Evolutionary conservation across 768 basidiomycete genomes (phyloP), one percentile per base, ranked within the genome.

Genomic region (Trametes sanguinea): DNA sequence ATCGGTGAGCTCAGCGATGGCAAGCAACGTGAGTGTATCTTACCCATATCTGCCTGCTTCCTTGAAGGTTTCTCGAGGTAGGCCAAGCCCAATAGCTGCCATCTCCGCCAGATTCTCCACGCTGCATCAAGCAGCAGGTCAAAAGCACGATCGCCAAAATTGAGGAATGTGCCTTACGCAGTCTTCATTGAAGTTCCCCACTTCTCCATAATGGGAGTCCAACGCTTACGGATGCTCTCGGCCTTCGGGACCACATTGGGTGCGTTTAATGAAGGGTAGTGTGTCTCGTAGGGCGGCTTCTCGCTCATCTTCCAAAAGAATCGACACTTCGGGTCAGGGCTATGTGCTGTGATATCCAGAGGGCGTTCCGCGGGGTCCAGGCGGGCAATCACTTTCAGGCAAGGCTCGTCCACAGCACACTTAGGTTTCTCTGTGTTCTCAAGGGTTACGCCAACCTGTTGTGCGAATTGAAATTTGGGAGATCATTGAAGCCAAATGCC

Each of bases 391-490:
- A 98, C 80, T 43, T 79, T 78, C 44, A 92, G 80, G 71, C 95
- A 98, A 10, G 90, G 86, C 51, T 90, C 88, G 69, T 94, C 84
- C 9, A 85, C 87, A 4, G 92, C 90, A 72, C 92, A 94, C 72
- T 86, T 91, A 40, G 90, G 89, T 69, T 92, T 94, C 77, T 97
- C 95, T 2, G 94, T 98, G 73, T 95, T 94, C 76, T 95, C 94
- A n/a, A 96, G 85, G 4, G 95, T 97, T 4, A 94, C 94, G 2
- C 95, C 95, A 44, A 94, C 87, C 75, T 72, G 35, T 33, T 0
- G 39, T 22, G 16, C 2, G 14, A 6, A 2, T 3, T 40, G 17
- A 27, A 13, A 37, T 8, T 9, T 33, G 16, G 3, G 22, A 3
- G 1, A 17, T 43, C 43, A 37, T 7, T 43, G 7, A 14, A 57